These are phyloP conservation scores for Eucalyptus coolabah DNA, from an alignment of 345 rosid genomes.

Conservation along the genomic window DNA sequence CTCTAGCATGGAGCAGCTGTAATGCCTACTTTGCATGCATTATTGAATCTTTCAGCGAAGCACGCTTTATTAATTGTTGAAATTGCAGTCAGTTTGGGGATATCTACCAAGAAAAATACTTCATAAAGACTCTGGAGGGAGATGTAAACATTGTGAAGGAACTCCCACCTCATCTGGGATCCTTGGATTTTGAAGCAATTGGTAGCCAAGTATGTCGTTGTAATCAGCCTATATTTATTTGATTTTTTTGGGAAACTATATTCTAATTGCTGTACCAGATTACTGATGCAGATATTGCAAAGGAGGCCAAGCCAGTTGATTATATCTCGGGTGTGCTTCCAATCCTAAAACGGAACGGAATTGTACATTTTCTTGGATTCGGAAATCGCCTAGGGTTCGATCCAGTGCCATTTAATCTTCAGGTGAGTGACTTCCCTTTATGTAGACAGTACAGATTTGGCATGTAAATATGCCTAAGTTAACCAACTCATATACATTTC, in stretches of 20 bases:
- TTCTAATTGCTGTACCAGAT: conserved; percentile 28
- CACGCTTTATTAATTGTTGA: not conserved
- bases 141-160: conserved; percentile 63
- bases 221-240: not conserved
- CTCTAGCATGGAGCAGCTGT: not conserved
- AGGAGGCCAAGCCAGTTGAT: conserved; percentile 74
- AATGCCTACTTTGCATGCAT: not conserved
- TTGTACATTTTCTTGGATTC: conserved; percentile 82
- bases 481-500: not conserved
- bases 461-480: not conserved
- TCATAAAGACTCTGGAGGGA: conserved; percentile 40
- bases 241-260: not conserved
- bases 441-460: not conserved
- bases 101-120: conserved; percentile 65
- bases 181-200: conserved; percentile 46
- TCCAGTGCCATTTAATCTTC: conserved; percentile 63
- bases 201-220: conserved; percentile 45
- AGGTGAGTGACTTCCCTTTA: conserved; percentile 23
- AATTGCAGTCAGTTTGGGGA: conserved; percentile 78
- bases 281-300: conserved; percentile 70
- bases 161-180: conserved; percentile 54
- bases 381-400: conserved; percentile 93
- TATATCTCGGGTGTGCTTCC: conserved; percentile 56
- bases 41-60: not conserved
- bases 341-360: conserved; percentile 30